Percentiles rank a stretch among this genome's conserved stretches.
Evolutionary conservation across 805 yeast genomes (phyloP).

Genomic region (Metschnikowia henanensis): DNA sequence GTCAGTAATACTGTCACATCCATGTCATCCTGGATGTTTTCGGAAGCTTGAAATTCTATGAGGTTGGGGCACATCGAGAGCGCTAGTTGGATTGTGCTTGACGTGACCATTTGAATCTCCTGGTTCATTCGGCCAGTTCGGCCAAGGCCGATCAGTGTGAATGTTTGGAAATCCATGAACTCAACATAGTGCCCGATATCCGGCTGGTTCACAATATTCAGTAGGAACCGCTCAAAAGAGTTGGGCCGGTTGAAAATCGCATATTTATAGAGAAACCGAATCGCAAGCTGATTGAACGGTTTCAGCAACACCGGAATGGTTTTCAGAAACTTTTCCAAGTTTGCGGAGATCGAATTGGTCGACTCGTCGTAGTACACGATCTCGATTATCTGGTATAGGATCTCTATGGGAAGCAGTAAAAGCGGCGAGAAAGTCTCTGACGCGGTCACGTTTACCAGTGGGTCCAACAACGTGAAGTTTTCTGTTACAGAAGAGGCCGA

Average conservation of each 20-base stretch:
- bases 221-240: conserved; percentile 69
- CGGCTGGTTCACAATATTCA: conserved; percentile 45
- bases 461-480: conserved; percentile 18
- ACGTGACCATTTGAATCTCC: conserved; percentile 88
- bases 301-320: conserved; percentile 56
- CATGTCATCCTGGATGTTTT: conserved; percentile 81
- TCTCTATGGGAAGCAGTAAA: conserved; percentile 52
- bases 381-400: conserved; percentile 53
- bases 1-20: conserved; percentile 55
- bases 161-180: conserved; percentile 82
- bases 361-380: conserved; percentile 55
- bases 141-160: conserved; percentile 88
- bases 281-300: conserved; percentile 56
- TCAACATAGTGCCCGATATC: conserved; percentile 62
- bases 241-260: conserved; percentile 79
- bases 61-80: conserved; percentile 64
- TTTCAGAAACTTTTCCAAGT: conserved; percentile 50
- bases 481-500: conserved; percentile 19
- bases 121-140: conserved; percentile 87
- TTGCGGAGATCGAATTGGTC: conserved; percentile 50
- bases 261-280: conserved; percentile 61
- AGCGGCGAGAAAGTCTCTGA: conserved; percentile 20
- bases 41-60: conserved; percentile 79
- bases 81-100: conserved; percentile 65
- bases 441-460: conserved; percentile 13